Conservation (phyloP, 2,329 filamentous ascomycete genomes). For the Cercospora zeina region DNA sequence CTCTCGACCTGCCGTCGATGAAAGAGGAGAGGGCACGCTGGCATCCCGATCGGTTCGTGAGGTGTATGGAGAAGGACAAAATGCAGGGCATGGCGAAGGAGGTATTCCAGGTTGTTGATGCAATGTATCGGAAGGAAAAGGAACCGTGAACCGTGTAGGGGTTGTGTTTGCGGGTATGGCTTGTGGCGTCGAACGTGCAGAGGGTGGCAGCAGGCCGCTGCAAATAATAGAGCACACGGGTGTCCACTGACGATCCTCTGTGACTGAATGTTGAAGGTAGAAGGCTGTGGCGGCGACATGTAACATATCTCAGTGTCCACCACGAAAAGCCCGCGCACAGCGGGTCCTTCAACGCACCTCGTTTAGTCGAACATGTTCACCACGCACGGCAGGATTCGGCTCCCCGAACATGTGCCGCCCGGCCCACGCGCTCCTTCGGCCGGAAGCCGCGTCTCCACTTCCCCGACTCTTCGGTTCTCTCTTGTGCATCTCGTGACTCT, state of each 20-base stretch:
- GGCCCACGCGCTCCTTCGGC: neutral
- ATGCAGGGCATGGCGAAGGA: constrained; percentile 24
- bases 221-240: neutral
- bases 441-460: neutral
- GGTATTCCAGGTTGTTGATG: constrained; percentile 25
- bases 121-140: constrained; percentile 14
- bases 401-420: too few relatives aligned
- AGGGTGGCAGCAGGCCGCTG: neutral
- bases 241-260: neutral
- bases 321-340: neutral
- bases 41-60: constrained; percentile 19
- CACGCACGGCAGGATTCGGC: too few relatives aligned
- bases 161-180: neutral
- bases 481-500: neutral
- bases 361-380: too few relatives aligned
- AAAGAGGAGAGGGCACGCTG: constrained; percentile 19
- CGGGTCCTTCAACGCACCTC: too few relatives aligned
- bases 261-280: neutral
- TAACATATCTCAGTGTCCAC: neutral
- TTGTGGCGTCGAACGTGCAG: neutral
- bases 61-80: constrained; percentile 7
- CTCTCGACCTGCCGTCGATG: neutral
- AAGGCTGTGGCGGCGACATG: neutral
- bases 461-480: neutral
- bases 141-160: neutral